Percentiles rank a stretch among this genome's conserved stretches.
These are phyloP conservation scores for Ogataea haglerorum DNA, from an alignment of 805 yeast species.

Conservation along the genomic window DNA sequence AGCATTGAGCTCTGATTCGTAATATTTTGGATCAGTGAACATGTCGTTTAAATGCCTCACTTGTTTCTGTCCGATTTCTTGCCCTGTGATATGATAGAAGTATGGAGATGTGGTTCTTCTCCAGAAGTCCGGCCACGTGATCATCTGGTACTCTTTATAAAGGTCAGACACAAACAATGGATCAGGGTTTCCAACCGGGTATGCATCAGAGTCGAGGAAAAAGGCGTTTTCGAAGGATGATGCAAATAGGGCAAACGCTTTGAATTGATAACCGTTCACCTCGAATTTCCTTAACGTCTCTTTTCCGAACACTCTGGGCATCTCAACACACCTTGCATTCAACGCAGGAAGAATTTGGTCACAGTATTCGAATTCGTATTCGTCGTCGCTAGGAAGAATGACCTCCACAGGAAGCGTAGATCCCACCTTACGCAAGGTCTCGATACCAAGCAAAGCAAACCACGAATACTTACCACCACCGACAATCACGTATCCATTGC, in stretches of 20 bases:
- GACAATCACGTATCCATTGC: conserved; percentile 60
- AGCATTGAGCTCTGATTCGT: conserved; percentile 35
- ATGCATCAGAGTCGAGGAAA: conserved; percentile 72
- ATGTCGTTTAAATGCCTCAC: conserved; percentile 32
- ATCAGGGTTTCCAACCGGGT: conserved; percentile 66
- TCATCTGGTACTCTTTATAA: conserved; percentile 46
- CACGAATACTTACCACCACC: conserved; percentile 82
- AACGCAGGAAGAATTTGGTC: conserved; percentile 55
- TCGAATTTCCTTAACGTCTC: conserved; percentile 44
- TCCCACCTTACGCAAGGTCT: conserved; percentile 62
- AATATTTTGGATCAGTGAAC: conserved; percentile 30
- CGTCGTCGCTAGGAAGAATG: conserved; percentile 65
- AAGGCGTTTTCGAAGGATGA: conserved; percentile 72
- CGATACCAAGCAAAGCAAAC: conserved; percentile 62
- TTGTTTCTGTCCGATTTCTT: conserved; percentile 38
- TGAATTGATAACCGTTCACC: conserved; percentile 65
- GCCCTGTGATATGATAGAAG: conserved; percentile 66
- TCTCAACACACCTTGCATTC: conserved; percentile 64
- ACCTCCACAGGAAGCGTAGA: conserved; percentile 78
- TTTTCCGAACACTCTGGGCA: conserved; percentile 59
- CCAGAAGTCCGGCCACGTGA: conserved; percentile 89
- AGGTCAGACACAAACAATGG: conserved; percentile 55
- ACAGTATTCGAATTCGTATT: conserved; percentile 72
- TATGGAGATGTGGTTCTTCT: conserved; percentile 74
- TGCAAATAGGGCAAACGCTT: conserved; percentile 64